phyloP scores from a whole-genome alignment of 2,329 filamentous ascomycete species.

The Exophiala viscosa region DNA sequence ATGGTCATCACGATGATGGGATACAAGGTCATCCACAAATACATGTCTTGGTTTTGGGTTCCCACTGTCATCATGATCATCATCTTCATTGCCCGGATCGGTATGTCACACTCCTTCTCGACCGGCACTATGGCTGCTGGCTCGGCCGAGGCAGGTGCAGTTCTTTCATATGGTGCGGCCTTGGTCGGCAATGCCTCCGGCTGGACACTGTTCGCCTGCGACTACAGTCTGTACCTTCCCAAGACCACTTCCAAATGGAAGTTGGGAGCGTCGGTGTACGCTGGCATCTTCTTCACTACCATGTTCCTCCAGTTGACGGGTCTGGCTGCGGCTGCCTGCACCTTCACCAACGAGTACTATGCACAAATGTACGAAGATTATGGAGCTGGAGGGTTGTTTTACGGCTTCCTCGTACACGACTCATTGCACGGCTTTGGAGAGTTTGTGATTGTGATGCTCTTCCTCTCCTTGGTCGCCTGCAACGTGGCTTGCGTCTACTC shows the following conservation, averaged over 20 bases:
- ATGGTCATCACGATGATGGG: conserved; percentile 69
- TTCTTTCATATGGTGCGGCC: conserved; percentile 64
- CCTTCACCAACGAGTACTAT: conserved; percentile 55
- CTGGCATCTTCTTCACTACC: conserved; percentile 66
- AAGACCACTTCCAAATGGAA: conserved; percentile 55
- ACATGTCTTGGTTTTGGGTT: conserved; percentile 73
- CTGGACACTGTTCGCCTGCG: conserved; percentile 71
- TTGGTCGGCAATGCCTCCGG: conserved; percentile 67
- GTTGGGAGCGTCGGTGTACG: conserved; percentile 66
- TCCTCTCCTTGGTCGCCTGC: conserved; percentile 65
- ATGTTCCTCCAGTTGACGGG: conserved; percentile 72
- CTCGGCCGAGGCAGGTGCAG: conserved; percentile 55
- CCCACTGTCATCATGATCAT: conserved; percentile 70
- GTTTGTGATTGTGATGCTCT: conserved; percentile 66
- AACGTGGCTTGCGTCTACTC: conserved; percentile 73
- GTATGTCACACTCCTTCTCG: conserved; percentile 62
- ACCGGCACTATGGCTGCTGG: conserved; percentile 60
- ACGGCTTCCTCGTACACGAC: conserved; percentile 59
- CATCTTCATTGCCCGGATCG: conserved; percentile 66
- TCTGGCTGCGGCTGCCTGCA: conserved; percentile 65
- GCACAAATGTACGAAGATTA: conserved; percentile 52
- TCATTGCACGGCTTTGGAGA: conserved; percentile 63
- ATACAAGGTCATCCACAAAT: conserved; percentile 71
- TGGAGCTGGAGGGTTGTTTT: conserved; percentile 64
- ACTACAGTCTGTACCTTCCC: conserved; percentile 71